A percentile compares a stretch with the other conserved stretches of the same genome.
phyloP scores from a whole-genome alignment of 768 basidiomycete species.

The Neoboletus brunneissimus region DNA sequence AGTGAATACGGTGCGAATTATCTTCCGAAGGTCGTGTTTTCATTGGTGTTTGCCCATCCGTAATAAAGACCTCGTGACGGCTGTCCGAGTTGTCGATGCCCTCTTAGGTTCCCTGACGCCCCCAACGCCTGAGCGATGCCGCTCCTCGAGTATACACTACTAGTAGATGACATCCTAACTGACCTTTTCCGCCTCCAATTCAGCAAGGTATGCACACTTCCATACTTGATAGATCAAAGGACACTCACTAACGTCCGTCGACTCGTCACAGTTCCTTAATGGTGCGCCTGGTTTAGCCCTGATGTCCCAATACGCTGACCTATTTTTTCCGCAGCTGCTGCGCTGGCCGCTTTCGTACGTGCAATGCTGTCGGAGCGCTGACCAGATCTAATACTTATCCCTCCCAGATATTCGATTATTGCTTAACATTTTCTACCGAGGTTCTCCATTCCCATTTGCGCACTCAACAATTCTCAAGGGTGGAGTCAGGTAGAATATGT shows the following conservation, averaged over 20 bases:
- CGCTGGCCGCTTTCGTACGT: conserved; percentile 17
- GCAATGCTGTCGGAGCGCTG: neutral
- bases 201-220: conserved; percentile 14
- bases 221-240: neutral
- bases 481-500: conserved; percentile 18
- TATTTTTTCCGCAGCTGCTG: conserved; percentile 14
- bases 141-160: neutral
- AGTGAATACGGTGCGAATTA: neutral
- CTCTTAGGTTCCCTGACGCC: neutral
- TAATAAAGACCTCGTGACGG: neutral
- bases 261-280: conserved; percentile 14
- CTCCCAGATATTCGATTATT: conserved; percentile 22
- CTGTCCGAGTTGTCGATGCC: no score
- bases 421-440: conserved; percentile 22
- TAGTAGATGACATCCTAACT: conserved; percentile 2
- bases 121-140: conserved; percentile 4
- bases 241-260: neutral
- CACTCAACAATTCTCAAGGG: neutral
- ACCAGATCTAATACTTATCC: neutral
- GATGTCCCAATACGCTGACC: neutral
- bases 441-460: conserved; percentile 1
- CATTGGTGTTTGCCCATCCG: neutral
- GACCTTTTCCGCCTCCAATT: conserved; percentile 19
- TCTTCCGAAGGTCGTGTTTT: neutral
- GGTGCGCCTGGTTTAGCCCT: conserved; percentile 1